These are phyloP conservation scores for Monosporascus sp. DNA, from an alignment of 2,329 filamentous ascomycete species.

Conservation along the genomic window DNA sequence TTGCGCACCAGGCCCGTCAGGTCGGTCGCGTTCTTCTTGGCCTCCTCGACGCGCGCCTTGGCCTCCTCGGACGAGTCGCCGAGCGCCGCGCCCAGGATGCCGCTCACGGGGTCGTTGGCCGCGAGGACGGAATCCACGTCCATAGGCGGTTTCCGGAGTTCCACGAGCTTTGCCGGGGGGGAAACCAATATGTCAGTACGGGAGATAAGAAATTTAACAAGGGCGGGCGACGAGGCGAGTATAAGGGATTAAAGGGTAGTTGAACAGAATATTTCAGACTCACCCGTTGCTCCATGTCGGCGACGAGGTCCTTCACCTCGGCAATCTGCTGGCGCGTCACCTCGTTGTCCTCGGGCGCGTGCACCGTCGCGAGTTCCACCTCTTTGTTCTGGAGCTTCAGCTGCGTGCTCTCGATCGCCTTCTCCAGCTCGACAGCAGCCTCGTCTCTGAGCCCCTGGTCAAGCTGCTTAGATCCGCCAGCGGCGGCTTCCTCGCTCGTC, in stretches of 20 bases:
- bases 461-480: conserved; percentile 44
- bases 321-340: conserved; percentile 55
- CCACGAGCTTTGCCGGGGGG: conserved; percentile 48
- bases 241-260: conserved; percentile 9
- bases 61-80: conserved; percentile 58
- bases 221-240: conserved; percentile 16
- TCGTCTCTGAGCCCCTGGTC: conserved; percentile 68
- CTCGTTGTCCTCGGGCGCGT: conserved; percentile 63
- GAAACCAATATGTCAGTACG: conserved; percentile 10
- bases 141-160: conserved; percentile 60
- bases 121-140: conserved; percentile 52
- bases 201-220: conserved; percentile 6
- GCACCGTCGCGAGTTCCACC: conserved; percentile 56
- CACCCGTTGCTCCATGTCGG: conserved; percentile 73
- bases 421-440: conserved; percentile 65
- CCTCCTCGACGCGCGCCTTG: conserved; percentile 63
- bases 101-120: conserved; percentile 44
- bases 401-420: conserved; percentile 67
- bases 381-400: conserved; percentile 67
- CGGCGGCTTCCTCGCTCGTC: conserved; percentile 45
- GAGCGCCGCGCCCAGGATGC: conserved; percentile 58
- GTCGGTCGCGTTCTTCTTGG: conserved; percentile 68
- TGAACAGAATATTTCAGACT: conserved; percentile 22
- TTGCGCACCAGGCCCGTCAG: conserved; percentile 70
- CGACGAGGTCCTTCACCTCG: conserved; percentile 73